These are phyloP conservation scores for Rhodotorula paludigena DNA, from an alignment of 768 basidiomycete genomes.

Conservation along the genomic window DNA sequence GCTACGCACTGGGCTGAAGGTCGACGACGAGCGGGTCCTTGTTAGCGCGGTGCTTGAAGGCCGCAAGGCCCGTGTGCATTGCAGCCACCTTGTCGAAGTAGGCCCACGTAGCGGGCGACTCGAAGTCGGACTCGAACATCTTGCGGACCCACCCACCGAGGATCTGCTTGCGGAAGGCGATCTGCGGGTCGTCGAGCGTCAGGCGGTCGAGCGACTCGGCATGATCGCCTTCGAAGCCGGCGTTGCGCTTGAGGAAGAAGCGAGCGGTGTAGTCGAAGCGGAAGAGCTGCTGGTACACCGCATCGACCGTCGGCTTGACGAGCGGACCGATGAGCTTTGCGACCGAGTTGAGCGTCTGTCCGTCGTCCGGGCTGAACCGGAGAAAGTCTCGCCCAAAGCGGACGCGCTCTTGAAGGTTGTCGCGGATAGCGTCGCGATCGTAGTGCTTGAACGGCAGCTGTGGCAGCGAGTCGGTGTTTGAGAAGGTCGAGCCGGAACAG, in stretches of 20 bases:
- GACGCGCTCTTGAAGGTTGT: conserved; percentile 14
- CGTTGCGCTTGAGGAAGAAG: conserved; percentile 14
- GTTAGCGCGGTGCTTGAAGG: conserved; percentile 12
- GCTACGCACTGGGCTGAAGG: conserved; percentile 6
- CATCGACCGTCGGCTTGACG: conserved; percentile 18
- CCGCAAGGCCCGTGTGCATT: not conserved
- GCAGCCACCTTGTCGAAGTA: conserved; percentile 15
- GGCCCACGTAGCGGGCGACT: not conserved
- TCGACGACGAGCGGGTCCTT: conserved; percentile 23
- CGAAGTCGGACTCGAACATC: conserved; percentile 10
- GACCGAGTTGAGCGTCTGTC: conserved; percentile 2
- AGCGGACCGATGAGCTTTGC: not conserved
- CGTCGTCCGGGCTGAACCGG: conserved; percentile 12
- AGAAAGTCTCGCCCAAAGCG: conserved; percentile 9
- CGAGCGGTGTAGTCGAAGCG: not conserved
- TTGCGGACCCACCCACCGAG: conserved; percentile 8
- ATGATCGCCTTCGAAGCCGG: conserved; percentile 11
- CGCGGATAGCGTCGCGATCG: conserved; percentile 4
- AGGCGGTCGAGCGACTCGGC: conserved; percentile 2
- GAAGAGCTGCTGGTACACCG: conserved; percentile 25
- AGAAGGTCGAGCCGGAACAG: not conserved
- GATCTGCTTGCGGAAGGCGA: conserved; percentile 18
- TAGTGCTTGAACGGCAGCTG: not conserved
- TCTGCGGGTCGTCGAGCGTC: conserved; percentile 15
- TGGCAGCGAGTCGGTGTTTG: not conserved